A percentile compares a stretch with the other conserved stretches of the same genome.
Conservation (phyloP, 768 basidiomycete genomes). For the Mycena galericulata region DNA sequence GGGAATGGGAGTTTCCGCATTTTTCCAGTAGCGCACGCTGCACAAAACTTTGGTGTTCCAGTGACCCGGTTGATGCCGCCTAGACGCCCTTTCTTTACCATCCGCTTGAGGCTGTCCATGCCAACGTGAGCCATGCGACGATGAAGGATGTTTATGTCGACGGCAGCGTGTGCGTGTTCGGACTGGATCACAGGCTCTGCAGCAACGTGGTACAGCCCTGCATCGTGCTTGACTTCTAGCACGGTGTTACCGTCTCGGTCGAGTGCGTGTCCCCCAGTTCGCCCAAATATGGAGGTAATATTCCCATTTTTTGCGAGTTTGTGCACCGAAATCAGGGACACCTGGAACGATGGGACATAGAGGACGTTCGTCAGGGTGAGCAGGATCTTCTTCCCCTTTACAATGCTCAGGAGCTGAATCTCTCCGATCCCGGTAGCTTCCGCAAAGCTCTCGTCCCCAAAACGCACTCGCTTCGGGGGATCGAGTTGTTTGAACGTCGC, state of each 20-base stretch:
- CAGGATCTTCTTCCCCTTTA: background rate
- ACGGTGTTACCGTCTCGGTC: background rate
- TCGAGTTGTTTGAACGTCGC: too few relatives aligned
- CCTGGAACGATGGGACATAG: background rate
- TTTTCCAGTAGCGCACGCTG: conserved; percentile 34
- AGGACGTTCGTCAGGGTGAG: background rate
- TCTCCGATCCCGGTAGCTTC: background rate
- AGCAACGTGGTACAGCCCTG: too few relatives aligned
- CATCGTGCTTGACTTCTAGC: too few relatives aligned
- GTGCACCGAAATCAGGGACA: background rate
- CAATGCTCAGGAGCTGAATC: background rate
- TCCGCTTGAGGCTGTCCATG: conserved; percentile 8
- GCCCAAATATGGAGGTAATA: background rate
- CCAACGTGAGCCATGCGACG: background rate
- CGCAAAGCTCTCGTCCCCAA: background rate
- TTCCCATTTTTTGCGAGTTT: background rate
- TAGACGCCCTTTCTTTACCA: conserved; percentile 30
- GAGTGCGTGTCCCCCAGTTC: background rate
- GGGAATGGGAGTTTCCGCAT: conserved; percentile 31
- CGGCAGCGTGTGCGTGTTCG: background rate
- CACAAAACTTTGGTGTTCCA: conserved; percentile 32
- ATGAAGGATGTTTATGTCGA: background rate
- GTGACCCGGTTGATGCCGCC: conserved; percentile 18
- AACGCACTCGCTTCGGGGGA: too few relatives aligned
- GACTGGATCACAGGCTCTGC: too few relatives aligned